Percentiles rank a stretch among this genome's conserved stretches.
phyloP scores from a whole-genome alignment of 805 yeast species.

The Wickerhamiella musiphila region DNA sequence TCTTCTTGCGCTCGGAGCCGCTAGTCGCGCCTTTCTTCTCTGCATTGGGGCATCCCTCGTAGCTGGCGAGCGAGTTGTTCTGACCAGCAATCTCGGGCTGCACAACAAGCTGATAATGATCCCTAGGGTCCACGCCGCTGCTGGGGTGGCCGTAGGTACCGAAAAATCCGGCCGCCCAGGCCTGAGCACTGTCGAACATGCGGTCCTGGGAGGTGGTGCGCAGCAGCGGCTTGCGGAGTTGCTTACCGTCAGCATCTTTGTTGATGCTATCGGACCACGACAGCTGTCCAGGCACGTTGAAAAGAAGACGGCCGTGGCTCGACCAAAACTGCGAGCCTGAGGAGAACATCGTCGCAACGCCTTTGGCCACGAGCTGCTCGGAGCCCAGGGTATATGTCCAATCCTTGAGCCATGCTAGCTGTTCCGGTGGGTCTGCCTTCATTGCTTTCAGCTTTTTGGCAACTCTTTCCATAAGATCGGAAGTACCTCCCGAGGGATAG shows the following conservation, averaged over 20 bases:
- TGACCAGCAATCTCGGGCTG: conserved; percentile 18
- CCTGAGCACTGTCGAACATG: conserved; percentile 24
- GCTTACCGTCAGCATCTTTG: conserved; percentile 19
- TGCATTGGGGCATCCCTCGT: conserved; percentile 24
- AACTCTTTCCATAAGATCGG: conserved; percentile 24
- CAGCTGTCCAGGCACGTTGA: conserved; percentile 16
- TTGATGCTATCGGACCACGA: conserved; percentile 19
- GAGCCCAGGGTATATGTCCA: conserved; percentile 21
- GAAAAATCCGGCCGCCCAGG: conserved; percentile 30
- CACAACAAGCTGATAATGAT: conserved; percentile 21
- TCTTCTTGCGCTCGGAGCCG: conserved; percentile 17
- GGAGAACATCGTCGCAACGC: conserved; percentile 24
- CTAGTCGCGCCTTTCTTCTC: conserved; percentile 12
- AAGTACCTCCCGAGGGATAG: conserved; percentile 36
- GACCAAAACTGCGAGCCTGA: conserved; percentile 27
- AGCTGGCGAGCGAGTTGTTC: conserved; percentile 25
- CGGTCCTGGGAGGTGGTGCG: conserved; percentile 26
- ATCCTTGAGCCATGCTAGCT: conserved; percentile 19
- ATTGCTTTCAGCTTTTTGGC: conserved; percentile 19
- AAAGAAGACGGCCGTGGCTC: conserved; percentile 24
- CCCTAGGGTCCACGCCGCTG: conserved; percentile 16
- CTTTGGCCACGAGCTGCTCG: conserved; percentile 23
- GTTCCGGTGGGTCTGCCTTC: conserved; percentile 14
- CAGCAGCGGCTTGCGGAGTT: conserved; percentile 20
- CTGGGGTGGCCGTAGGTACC: conserved; percentile 22